Conservation (phyloP, 2,329 filamentous ascomycete species). For the Paradendryphiella salina region DNA sequence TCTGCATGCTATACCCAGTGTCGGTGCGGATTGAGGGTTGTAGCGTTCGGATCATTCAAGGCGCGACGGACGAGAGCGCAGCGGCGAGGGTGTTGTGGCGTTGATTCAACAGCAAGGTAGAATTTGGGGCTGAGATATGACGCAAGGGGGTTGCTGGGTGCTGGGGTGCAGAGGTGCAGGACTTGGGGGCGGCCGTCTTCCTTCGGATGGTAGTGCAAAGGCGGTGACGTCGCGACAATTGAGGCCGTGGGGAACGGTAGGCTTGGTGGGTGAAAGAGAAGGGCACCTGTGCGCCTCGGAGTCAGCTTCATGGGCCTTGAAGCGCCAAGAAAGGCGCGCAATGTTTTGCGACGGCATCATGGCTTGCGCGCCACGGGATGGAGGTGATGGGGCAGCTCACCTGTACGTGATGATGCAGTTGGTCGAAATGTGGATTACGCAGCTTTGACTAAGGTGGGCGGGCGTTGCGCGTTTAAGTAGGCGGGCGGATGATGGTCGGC, state of each 20-base stretch:
- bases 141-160: neutral
- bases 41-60: slow-evolving; percentile 35
- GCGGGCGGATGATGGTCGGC: slow-evolving; percentile 6
- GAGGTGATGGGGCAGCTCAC: slow-evolving; percentile 20
- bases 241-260: slow-evolving; percentile 4
- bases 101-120: slow-evolving; percentile 12
- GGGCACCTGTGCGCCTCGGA: slow-evolving; percentile 3
- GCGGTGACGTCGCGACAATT: slow-evolving; percentile 17
- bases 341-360: slow-evolving; percentile 11
- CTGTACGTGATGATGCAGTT: slow-evolving; percentile 25
- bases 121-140: slow-evolving; percentile 1
- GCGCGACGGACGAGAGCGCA: slow-evolving; percentile 4
- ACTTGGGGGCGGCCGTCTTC: neutral
- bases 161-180: no score
- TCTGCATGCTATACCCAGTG: slow-evolving; percentile 43
- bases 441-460: slow-evolving; percentile 28
- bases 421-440: slow-evolving; percentile 25
- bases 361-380: slow-evolving; percentile 10
- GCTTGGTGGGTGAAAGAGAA: slow-evolving; percentile 9
- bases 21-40: slow-evolving; percentile 43
- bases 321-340: slow-evolving; percentile 14
- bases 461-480: slow-evolving; percentile 16
- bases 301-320: slow-evolving; percentile 16
- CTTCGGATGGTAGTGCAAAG: neutral
- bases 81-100: slow-evolving; percentile 10